A percentile compares a stretch with the other conserved stretches of the same genome.
Conservation (phyloP, 331 rosid genomes). For the Prunus yedoensis region DNA sequence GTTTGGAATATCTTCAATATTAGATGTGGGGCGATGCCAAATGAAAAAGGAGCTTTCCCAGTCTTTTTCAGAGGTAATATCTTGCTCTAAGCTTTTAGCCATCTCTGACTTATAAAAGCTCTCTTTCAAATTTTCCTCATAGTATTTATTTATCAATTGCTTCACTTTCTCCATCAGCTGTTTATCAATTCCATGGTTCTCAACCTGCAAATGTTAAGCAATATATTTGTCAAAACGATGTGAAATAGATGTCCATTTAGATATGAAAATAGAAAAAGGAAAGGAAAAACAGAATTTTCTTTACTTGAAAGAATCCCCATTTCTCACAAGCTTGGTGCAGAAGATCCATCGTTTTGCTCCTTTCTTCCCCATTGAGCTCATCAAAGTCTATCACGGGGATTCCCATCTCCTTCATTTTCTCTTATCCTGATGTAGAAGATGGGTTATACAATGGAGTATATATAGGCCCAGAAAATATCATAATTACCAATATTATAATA, state of each 20-base stretch:
- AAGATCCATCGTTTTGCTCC: constrained; percentile 44
- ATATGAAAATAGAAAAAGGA: neutral
- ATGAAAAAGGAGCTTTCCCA: constrained; percentile 77
- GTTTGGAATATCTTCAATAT: constrained; percentile 42
- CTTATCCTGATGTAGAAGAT: constrained; percentile 28
- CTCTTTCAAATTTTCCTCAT: constrained; percentile 53
- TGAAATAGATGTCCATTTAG: neutral
- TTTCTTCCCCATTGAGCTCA: constrained; percentile 46
- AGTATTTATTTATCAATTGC: constrained; percentile 45
- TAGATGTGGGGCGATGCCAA: constrained; percentile 61
- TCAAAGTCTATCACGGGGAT: constrained; percentile 63
- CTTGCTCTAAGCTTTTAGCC: constrained; percentile 49
- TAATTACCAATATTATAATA: constrained; percentile 17
- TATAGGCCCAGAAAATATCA: constrained; percentile 41
- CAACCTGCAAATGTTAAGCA: constrained; percentile 42
- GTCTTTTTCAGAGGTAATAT: constrained; percentile 38
- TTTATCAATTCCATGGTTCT: constrained; percentile 60
- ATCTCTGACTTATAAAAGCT: constrained; percentile 53
- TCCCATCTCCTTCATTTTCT: constrained; percentile 41
- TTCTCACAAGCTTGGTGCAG: constrained; percentile 60
- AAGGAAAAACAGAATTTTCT: neutral
- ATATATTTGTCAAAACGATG: neutral
- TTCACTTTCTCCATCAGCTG: constrained; percentile 65
- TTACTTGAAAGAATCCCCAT: constrained; percentile 66
- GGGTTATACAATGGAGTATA: constrained; percentile 35